Evolutionary conservation across 2,329 filamentous ascomycete genomes (phyloP), one percentile per base, ranked within the genome.

Genomic region (Orbilia ellipsospora): DNA sequence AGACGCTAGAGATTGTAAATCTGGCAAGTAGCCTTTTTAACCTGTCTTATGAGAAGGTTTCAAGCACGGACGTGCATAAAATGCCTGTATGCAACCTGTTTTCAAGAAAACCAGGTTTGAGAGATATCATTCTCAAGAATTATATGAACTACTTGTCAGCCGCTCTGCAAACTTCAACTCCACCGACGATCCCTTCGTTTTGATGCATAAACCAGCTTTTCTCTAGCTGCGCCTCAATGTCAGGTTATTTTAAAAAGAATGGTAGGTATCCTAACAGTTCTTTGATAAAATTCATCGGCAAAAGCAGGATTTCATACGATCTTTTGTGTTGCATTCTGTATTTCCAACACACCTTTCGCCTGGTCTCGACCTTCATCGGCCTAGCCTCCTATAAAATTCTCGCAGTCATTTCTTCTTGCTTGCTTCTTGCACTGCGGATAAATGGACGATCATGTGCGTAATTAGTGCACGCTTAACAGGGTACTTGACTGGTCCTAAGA

Each of bases 251-350:
- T 40, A 57, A 42, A 16, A 57, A n/a, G 31, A 7, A 36, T 36
- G 31, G 6, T 44, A 36, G 51, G 44, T 31, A 45, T 36, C 1
- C 26, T 40, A 2, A 23, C 31, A 59, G 62, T 7, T 36, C 10
- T 36, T 31, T 36, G 31, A 36, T 36, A 6, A 36, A 36, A 36
- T 36, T 36, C 31, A 36, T 36, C 31, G 3, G 10, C 31, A 36
- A 36, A 36, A 36, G 44, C 60, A 54, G 59, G 67, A 50, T 64
- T 64, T 57, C 31, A 40, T 28, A 55, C 62, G 26, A 7, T 40
- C 20, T 65, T 75, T 75, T 75, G 72, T 75, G 72, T 75, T 75
- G 72, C 64, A 75, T 75, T 75, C 64, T 75, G 59, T 51, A 75
- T 75, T 64, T 75, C 72, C 72, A 75, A 69, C 64, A 75, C 72